phyloP scores from a whole-genome alignment of 1,139 yeast species.

The Cylindricascospora bacillispora region DNA sequence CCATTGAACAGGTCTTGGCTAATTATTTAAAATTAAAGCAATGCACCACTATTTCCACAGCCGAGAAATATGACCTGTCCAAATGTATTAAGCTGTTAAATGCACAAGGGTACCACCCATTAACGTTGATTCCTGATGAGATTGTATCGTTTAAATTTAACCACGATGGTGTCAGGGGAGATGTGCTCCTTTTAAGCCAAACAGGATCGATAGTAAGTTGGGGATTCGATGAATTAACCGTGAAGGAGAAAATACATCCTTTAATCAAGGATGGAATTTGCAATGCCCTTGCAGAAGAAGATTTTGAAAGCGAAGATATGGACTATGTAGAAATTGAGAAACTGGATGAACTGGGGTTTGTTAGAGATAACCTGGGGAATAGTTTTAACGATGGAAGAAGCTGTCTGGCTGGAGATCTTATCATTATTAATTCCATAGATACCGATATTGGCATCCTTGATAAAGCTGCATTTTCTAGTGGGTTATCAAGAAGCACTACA shows the following conservation, averaged over 20 bases:
- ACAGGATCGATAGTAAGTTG: conserved; percentile 76
- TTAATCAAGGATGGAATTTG: conserved; percentile 36
- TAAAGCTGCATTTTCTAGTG: conserved; percentile 82
- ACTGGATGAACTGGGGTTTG: conserved; percentile 4
- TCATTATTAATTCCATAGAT: conserved; percentile 43
- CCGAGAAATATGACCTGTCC: conserved; percentile 52
- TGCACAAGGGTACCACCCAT: conserved; percentile 15
- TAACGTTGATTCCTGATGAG: conserved; percentile 52
- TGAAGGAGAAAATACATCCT: conserved; percentile 34
- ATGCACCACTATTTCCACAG: conserved; percentile 56
- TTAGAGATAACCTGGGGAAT: conserved; percentile 1
- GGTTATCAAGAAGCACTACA: conserved; percentile 75
- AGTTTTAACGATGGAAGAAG: conserved; percentile 20
- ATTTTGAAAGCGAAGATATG: conserved; percentile 71
- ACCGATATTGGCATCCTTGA: conserved; percentile 44
- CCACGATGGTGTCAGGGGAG: conserved; percentile 28
- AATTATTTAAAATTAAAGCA: conserved; percentile 18
- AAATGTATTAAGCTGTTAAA: conserved; percentile 29
- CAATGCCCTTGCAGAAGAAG: conserved; percentile 31
- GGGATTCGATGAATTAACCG: conserved; percentile 48
- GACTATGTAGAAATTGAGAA: conserved; percentile 54
- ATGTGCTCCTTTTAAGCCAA: conserved; percentile 44
- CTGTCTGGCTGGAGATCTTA: conserved; percentile 48
- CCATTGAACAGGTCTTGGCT: background rate
- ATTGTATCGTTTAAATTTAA: conserved; percentile 37